Base-by-base conservation (phyloP, 306 rosid genomes). In the Argentina anserina region DNA sequence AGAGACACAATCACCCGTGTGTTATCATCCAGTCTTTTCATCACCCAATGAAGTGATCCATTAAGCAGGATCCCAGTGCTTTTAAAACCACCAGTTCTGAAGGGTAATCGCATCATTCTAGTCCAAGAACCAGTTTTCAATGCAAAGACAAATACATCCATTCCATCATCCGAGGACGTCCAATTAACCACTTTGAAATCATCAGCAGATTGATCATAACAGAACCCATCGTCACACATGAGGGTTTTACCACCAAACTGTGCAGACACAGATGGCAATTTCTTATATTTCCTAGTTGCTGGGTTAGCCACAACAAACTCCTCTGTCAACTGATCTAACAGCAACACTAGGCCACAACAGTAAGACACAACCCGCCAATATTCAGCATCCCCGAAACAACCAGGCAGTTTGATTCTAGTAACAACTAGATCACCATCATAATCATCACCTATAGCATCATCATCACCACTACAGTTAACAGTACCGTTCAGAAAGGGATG, bases 1-100 rank as follows among this genome's bases (percentile, higher is more conserved):
- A 53, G 29, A 23, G 60, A 53, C n/a, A 23, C 31, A 21, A 53
- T 9, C 60, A 53, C 15, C 60, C 4, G 1, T 23, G 60, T 7
- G 45, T 49, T 6, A 49, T 7, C 56, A 6, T n/a, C 26, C 10
- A 49, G 25, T 20, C 56, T 49, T 9, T 3, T 1, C 56, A 49
- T 49, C 56, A 49, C 6, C 25, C 56, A 64, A 64, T 64, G 69
- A 20, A 64, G 47, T n/a, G 31, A 2, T 64, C 69, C 70, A 14
- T 65, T 49, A 20, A 20, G 56, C 26, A 49, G 25, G 25, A 49
- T 49, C 56, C 26, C 56, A 7, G 50, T 2, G 15, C 50, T 0
- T 9, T 13, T 0, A 9, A 2, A 2, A 42, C 0, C 0, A 42
- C 5, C 47, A 42, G 47, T 3, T 13, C 1, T 45, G 50, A 18